Percentiles rank a stretch among this genome's conserved stretches.
phyloP scores from a whole-genome alignment of 2,329 filamentous ascomycete species.

The Ceratocystis colombiana region DNA sequence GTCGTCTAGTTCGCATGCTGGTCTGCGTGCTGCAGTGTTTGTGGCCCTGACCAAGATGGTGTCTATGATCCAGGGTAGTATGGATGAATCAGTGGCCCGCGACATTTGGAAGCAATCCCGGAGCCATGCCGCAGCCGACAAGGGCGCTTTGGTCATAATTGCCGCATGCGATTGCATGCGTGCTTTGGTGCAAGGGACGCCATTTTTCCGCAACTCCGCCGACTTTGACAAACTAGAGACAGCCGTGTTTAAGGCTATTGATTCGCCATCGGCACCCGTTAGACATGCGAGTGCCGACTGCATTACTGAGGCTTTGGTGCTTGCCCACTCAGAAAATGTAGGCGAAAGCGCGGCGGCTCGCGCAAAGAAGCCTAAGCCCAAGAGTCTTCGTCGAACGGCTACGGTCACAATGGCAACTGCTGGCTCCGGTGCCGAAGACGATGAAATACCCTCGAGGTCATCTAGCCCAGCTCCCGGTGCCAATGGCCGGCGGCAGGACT shows the following conservation, averaged over 20 bases:
- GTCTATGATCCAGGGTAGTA: slow-evolving; percentile 60
- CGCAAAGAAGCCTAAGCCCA: slow-evolving; percentile 49
- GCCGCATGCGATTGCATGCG: slow-evolving; percentile 71
- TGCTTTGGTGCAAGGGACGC: slow-evolving; percentile 58
- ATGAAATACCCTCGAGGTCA: slow-evolving; percentile 56
- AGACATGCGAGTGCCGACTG: slow-evolving; percentile 80
- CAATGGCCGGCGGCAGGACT: slow-evolving; percentile 53
- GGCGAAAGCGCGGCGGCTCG: slow-evolving; percentile 52
- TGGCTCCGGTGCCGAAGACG: slow-evolving; percentile 55
- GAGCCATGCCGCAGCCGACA: slow-evolving; percentile 66
- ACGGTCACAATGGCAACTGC: slow-evolving; percentile 33
- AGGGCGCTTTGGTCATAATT: slow-evolving; percentile 68
- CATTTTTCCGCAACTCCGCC: slow-evolving; percentile 74
- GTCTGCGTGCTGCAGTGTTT: slow-evolving; percentile 69
- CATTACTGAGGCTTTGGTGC: slow-evolving; percentile 71
- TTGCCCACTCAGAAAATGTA: slow-evolving; percentile 48
- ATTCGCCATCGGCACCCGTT: slow-evolving; percentile 63
- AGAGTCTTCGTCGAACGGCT: slow-evolving; percentile 45
- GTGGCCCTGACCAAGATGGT: slow-evolving; percentile 65
- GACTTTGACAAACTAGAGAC: slow-evolving; percentile 86
- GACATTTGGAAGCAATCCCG: slow-evolving; percentile 91
- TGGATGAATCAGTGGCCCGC: slow-evolving; percentile 76
- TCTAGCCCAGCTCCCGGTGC: slow-evolving; percentile 58
- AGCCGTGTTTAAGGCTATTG: slow-evolving; percentile 75
- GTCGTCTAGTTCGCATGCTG: slow-evolving; percentile 65